Conservation (phyloP, 768 basidiomycete genomes). For the Tulasnella sp. region DNA sequence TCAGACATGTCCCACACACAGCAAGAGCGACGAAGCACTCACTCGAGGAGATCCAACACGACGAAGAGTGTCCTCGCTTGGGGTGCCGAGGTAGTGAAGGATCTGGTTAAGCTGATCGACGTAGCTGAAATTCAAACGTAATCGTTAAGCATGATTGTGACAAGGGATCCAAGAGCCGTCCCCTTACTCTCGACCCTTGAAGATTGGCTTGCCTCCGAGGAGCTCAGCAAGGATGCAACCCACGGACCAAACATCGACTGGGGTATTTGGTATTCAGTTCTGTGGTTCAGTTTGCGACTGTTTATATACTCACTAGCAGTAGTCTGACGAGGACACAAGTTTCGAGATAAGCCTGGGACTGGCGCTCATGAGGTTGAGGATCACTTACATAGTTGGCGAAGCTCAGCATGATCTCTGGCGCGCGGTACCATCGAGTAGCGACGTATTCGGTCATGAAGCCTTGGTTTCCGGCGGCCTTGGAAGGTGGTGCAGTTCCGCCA, state of each 20-base stretch:
- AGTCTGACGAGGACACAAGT: constrained; percentile 13
- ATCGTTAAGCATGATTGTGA: constrained; percentile 25
- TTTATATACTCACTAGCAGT: constrained; percentile 25
- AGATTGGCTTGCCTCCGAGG: constrained; percentile 89
- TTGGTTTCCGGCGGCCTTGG: constrained; percentile 63
- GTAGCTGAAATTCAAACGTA: constrained; percentile 53
- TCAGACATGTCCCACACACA: not conserved
- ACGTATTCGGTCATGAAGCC: constrained; percentile 99
- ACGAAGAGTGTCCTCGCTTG: constrained; percentile 91
- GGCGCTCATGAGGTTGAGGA: not conserved
- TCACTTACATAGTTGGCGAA: constrained; percentile 84
- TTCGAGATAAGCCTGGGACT: not conserved
- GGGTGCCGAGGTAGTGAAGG: constrained; percentile 96
- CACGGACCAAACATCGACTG: constrained; percentile 88
- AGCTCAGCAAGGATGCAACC: constrained; percentile 94
- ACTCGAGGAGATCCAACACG: constrained; percentile 94
- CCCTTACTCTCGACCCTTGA: constrained; percentile 92
- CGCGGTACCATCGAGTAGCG: constrained; percentile 98
- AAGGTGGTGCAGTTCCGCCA: constrained; percentile 52
- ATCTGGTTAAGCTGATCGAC: constrained; percentile 99
- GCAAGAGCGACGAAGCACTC: constrained; percentile 35
- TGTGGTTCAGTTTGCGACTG: not conserved
- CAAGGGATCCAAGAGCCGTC: not conserved
- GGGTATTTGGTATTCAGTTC: not conserved
- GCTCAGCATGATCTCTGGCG: constrained; percentile 98